Conservation (phyloP, 768 basidiomycete species). For the Tephrocybe sp. region DNA sequence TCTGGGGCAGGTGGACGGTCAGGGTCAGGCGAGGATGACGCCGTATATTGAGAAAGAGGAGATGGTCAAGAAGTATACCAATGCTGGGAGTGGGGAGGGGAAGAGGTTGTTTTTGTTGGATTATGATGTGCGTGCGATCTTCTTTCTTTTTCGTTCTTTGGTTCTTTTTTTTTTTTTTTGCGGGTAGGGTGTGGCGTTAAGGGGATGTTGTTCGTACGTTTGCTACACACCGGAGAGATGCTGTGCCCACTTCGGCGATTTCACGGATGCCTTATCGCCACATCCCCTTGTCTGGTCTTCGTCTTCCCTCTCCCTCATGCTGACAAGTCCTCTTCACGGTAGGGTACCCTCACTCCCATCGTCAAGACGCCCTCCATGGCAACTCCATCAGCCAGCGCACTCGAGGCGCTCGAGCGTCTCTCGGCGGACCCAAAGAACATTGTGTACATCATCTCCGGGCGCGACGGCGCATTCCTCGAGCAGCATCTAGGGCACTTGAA, state of each 20-base stretch:
- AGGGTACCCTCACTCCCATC: conserved; percentile 97
- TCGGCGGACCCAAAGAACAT: conserved; percentile 82
- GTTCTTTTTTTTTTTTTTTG: conserved; percentile 1
- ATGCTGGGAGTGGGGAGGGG: conserved; percentile 74
- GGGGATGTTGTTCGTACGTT: not conserved
- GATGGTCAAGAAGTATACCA: conserved; percentile 60
- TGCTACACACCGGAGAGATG: not conserved
- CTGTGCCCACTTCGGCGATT: conserved; percentile 7
- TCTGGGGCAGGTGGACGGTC: conserved; percentile 74
- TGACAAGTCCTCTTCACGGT: not conserved
- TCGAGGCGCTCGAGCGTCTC: conserved; percentile 72
- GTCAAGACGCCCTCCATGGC: conserved; percentile 93
- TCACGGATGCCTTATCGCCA: not conserved
- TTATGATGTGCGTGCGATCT: conserved; percentile 72
- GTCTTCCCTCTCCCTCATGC: not conserved
- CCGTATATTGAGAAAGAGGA: conserved; percentile 73
- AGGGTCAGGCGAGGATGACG: conserved; percentile 80
- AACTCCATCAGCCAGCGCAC: conserved; percentile 70
- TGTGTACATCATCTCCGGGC: conserved; percentile 97
- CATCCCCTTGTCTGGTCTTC: not conserved
- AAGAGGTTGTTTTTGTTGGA: conserved; percentile 94
- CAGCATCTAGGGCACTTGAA: conserved; percentile 85
- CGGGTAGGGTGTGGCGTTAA: not conserved
- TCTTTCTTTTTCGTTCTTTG: conserved; percentile 2
- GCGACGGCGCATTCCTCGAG: conserved; percentile 90